Percentiles rank a stretch among this genome's conserved stretches.
These are phyloP conservation scores for Boletus edulis DNA, from an alignment of 768 basidiomycete genomes.

Conservation along the genomic window DNA sequence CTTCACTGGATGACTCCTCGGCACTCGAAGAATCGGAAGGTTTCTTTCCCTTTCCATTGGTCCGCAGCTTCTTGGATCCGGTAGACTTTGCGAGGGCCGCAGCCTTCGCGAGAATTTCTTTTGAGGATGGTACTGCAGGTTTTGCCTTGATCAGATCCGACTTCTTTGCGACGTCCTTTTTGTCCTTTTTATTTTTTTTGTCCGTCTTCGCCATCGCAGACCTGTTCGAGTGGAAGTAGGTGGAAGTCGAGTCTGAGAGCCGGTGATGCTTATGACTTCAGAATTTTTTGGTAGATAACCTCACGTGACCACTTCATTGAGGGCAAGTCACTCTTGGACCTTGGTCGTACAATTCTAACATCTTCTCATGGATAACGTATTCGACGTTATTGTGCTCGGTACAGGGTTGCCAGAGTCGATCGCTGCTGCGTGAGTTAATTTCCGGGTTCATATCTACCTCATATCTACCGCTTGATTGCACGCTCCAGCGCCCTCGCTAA, in stretches of 20 bases:
- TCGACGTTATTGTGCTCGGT: slow-evolving; percentile 70
- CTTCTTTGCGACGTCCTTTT: slow-evolving; percentile 34
- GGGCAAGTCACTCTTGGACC: slow-evolving; percentile 19
- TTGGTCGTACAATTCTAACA: too few species aligned
- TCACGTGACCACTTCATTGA: slow-evolving; percentile 26
- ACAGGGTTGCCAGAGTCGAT: slow-evolving; percentile 88
- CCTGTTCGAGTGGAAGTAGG: not conserved
- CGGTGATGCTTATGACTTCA: not conserved
- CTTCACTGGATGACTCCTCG: slow-evolving; percentile 7
- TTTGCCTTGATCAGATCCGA: slow-evolving; percentile 20
- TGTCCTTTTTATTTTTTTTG: slow-evolving; percentile 30
- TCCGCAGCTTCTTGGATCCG: not conserved
- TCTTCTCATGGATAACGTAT: slow-evolving; percentile 38
- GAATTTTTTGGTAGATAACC: slow-evolving; percentile 16
- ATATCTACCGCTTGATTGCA: not conserved
- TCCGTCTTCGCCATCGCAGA: slow-evolving; percentile 39
- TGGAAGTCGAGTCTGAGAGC: not conserved
- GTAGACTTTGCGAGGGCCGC: slow-evolving; percentile 22
- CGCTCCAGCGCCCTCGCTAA: slow-evolving; percentile 77
- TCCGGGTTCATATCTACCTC: not conserved
- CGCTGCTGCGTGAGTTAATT: slow-evolving; percentile 71
- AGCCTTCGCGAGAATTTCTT: slow-evolving; percentile 44
- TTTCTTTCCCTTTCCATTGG: not conserved
- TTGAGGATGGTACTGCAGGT: slow-evolving; percentile 30
- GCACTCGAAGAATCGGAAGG: slow-evolving; percentile 1